These are phyloP conservation scores for Limnanthes douglasii DNA, from an alignment of 345 rosid genomes.

Conservation along the genomic window DNA sequence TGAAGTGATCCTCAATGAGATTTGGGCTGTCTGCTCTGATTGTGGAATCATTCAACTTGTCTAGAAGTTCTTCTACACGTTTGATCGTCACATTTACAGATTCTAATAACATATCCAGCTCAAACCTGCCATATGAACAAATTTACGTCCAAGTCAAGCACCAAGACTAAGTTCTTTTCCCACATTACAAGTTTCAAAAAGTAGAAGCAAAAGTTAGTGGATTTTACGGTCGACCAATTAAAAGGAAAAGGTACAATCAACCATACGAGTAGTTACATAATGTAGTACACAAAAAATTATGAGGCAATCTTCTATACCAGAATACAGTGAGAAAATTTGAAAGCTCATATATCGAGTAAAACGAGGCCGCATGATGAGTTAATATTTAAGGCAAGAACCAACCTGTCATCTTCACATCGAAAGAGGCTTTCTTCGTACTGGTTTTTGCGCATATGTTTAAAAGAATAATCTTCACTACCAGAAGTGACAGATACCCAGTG, in stretches of 20 bases:
- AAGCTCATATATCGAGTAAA: neutral
- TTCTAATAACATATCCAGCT: constrained; percentile 92
- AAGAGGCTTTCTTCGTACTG: constrained; percentile 99
- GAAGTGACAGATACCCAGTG: constrained; percentile 99
- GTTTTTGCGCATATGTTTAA: constrained; percentile 98
- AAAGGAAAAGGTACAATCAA: constrained; percentile 1
- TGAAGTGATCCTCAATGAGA: constrained; percentile 60
- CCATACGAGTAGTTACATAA: constrained; percentile 3
- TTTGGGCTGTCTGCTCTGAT: constrained; percentile 48
- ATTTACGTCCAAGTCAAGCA: constrained; percentile 2
- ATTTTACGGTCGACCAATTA: too few species aligned
- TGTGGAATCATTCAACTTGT: constrained; percentile 55
- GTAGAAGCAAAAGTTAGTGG: too few species aligned
- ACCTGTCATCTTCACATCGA: constrained; percentile 99
- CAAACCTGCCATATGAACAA: constrained; percentile 53
- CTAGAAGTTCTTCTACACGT: constrained; percentile 72
- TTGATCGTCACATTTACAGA: constrained; percentile 69
- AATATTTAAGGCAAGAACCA: constrained; percentile 10
- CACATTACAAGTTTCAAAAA: neutral
- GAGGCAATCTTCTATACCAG: neutral
- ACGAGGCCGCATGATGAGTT: neutral
- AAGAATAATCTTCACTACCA: constrained; percentile 99
- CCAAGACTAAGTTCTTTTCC: constrained; percentile 1
- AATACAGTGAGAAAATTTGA: constrained; percentile 3
- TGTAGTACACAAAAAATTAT: constrained; percentile 4